phyloP scores from a whole-genome alignment of 495 filamentous ascomycete species.

The Podospora didyma region DNA sequence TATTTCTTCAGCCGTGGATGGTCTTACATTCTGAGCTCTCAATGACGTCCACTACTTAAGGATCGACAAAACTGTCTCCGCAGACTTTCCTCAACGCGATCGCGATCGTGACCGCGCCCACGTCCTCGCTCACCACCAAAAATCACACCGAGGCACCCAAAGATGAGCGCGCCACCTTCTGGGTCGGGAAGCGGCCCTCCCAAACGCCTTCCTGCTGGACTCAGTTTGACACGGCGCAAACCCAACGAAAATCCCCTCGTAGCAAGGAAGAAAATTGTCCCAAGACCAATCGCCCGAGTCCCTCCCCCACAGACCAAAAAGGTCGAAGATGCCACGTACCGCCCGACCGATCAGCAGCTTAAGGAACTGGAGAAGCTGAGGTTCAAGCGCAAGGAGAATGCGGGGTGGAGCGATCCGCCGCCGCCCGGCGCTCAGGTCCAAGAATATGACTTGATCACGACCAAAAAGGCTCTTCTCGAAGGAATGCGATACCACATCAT shows the following conservation, averaged over 20 bases:
- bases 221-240: slow-evolving; percentile 39
- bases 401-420: slow-evolving; percentile 59
- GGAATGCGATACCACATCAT: slow-evolving; percentile 84
- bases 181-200: slow-evolving; percentile 31
- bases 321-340: background rate
- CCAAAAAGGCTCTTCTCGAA: slow-evolving; percentile 73
- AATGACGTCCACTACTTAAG: slow-evolving; percentile 3
- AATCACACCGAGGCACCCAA: background rate
- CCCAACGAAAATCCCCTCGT: slow-evolving; percentile 60
- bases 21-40: background rate
- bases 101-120: background rate
- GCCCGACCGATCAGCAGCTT: background rate
- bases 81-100: background rate
- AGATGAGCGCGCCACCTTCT: slow-evolving; percentile 59
- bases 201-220: slow-evolving; percentile 22
- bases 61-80: background rate
- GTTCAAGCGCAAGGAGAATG: slow-evolving; percentile 38
- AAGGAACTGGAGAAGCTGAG: slow-evolving; percentile 22
- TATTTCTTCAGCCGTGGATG: too few species aligned
- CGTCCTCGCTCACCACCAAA: background rate
- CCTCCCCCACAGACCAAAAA: background rate
- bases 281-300: slow-evolving; percentile 7
- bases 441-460: slow-evolving; percentile 73
- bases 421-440: slow-evolving; percentile 39
- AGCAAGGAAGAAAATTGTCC: slow-evolving; percentile 53